Percentiles rank a stretch among this genome's conserved stretches.
phyloP scores from a whole-genome alignment of 2,329 filamentous ascomycete genomes.

The Aureobasidium namibiae region DNA sequence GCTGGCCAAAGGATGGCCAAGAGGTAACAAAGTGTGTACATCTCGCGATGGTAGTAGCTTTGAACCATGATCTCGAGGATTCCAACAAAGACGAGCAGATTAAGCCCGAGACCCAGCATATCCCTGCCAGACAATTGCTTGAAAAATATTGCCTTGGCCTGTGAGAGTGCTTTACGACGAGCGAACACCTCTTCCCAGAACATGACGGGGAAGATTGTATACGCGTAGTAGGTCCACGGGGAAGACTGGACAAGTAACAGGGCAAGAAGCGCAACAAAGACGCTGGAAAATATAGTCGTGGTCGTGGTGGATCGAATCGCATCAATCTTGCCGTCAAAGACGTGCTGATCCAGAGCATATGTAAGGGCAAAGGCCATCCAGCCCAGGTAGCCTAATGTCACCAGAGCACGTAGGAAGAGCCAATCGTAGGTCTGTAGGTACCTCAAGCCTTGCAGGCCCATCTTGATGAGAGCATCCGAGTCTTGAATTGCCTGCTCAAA shows the following conservation, averaged over 20 bases:
- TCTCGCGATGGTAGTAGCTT: slow-evolving; percentile 84
- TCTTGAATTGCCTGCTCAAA: slow-evolving; percentile 72
- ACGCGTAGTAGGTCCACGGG: slow-evolving; percentile 77
- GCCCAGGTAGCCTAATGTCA: slow-evolving; percentile 84
- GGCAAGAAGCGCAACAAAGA: slow-evolving; percentile 67
- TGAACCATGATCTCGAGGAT: slow-evolving; percentile 73
- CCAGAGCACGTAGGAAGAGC: slow-evolving; percentile 83
- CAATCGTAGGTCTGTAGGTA: slow-evolving; percentile 98
- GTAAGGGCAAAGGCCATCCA: slow-evolving; percentile 93
- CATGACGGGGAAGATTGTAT: slow-evolving; percentile 82
- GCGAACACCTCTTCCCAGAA: slow-evolving; percentile 97
- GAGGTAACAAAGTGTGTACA: slow-evolving; percentile 74
- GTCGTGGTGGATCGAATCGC: slow-evolving; percentile 55
- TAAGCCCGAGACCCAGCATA: slow-evolving; percentile 52
- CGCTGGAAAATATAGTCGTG: slow-evolving; percentile 62
- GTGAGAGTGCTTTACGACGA: slow-evolving; percentile 58
- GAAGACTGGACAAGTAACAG: slow-evolving; percentile 74
- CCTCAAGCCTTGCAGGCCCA: slow-evolving; percentile 72
- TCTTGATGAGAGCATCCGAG: slow-evolving; percentile 66
- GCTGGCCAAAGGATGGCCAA: slow-evolving; percentile 70
- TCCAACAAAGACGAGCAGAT: slow-evolving; percentile 59
- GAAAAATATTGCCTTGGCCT: slow-evolving; percentile 62
- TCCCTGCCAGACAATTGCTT: slow-evolving; percentile 54
- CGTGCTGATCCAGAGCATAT: slow-evolving; percentile 79
- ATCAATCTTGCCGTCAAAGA: slow-evolving; percentile 62